A percentile compares a stretch with the other conserved stretches of the same genome.
These are phyloP conservation scores for Irpex sp. DNA, from an alignment of 1,284 basidiomycete genomes.

Conservation along the genomic window DNA sequence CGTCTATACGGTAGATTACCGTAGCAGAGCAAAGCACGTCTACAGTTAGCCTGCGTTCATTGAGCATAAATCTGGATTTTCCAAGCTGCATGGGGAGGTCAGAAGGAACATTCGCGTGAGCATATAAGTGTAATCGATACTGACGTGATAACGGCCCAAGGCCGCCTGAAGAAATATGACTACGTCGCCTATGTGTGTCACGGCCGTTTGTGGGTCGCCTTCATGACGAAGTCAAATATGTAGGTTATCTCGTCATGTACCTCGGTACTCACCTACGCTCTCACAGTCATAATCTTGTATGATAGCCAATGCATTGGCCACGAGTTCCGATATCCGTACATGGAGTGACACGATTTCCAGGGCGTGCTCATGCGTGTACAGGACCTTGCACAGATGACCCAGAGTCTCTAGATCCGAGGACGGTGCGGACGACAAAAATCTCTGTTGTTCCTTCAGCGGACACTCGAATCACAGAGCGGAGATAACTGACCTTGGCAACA, in stretches of 20 bases:
- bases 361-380: constrained; percentile 52
- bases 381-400: constrained; percentile 59
- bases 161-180: constrained; percentile 68
- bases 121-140: constrained; percentile 12
- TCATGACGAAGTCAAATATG: not conserved
- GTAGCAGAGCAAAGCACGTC: constrained; percentile 50
- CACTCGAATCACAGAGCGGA: not conserved
- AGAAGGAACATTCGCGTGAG: constrained; percentile 18
- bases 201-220: constrained; percentile 81
- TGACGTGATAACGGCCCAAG: constrained; percentile 59
- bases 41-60: constrained; percentile 42
- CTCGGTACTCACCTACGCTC: constrained; percentile 56
- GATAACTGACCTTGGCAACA: constrained; percentile 49
- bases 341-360: constrained; percentile 74
- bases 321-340: constrained; percentile 54
- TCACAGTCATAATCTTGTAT: constrained; percentile 74
- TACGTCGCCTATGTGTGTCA: constrained; percentile 70
- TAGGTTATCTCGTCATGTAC: not conserved
- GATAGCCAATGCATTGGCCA: constrained; percentile 58
- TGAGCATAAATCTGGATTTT: constrained; percentile 24
- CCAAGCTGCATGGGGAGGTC: constrained; percentile 20
- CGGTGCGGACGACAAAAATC: constrained; percentile 45
- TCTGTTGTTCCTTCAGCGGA: constrained; percentile 33
- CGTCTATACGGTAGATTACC: constrained; percentile 37
- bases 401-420: constrained; percentile 62